These are phyloP conservation scores for Debaryomyces singareniensis DNA, from an alignment of 1,139 yeast genomes.

Conservation along the genomic window DNA sequence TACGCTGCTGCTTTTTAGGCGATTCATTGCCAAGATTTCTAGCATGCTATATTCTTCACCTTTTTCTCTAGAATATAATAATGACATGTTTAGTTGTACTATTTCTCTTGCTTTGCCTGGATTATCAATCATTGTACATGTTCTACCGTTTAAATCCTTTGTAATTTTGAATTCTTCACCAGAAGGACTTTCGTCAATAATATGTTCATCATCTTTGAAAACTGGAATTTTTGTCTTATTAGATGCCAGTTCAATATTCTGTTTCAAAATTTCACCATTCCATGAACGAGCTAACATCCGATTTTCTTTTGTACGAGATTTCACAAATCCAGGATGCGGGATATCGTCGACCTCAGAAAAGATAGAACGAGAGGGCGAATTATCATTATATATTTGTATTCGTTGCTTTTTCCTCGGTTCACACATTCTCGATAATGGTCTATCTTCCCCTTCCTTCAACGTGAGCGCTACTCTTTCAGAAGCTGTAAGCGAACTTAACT, in stretches of 20 bases:
- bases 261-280: slow-evolving; percentile 56
- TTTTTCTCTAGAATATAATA: slow-evolving; percentile 40
- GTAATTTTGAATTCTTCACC: slow-evolving; percentile 1
- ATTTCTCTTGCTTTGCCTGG: slow-evolving; percentile 62
- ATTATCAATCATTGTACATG: slow-evolving; percentile 41
- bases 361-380: slow-evolving; percentile 25
- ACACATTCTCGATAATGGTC: slow-evolving; percentile 3
- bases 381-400: slow-evolving; percentile 20
- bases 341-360: slow-evolving; percentile 16
- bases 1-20: slow-evolving; percentile 1
- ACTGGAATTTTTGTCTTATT: slow-evolving; percentile 27
- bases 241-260: slow-evolving; percentile 14
- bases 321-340: slow-evolving; percentile 42
- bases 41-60: slow-evolving; percentile 47
- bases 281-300: slow-evolving; percentile 51
- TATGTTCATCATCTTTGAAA: slow-evolving; percentile 14
- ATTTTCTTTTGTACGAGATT: slow-evolving; percentile 61
- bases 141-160: slow-evolving; percentile 13
- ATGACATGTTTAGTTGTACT: slow-evolving; percentile 54
- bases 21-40: slow-evolving; percentile 46
- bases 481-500: slow-evolving; percentile 1
- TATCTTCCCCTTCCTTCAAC: slow-evolving; percentile 19
- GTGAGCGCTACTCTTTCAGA: slow-evolving; percentile 15
- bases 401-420: slow-evolving; percentile 17
- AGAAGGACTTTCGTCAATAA: slow-evolving; percentile 12